Percentiles rank a stretch among this genome's conserved stretches.
phyloP scores from a whole-genome alignment of 139 green algal genomes.

The Microglena sp. region DNA sequence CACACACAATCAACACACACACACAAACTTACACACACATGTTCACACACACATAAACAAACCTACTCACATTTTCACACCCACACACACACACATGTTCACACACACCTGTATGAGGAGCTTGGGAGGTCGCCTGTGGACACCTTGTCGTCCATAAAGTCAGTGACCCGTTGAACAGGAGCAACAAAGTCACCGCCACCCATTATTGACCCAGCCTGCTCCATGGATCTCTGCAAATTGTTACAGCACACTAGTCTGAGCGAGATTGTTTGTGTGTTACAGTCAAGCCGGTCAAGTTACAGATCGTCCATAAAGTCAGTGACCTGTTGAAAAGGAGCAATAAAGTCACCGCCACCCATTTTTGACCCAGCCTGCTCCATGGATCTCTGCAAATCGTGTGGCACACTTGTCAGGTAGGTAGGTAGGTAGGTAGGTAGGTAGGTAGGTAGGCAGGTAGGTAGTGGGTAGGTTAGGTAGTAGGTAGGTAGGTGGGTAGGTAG shows the following conservation, averaged over 20 bases:
- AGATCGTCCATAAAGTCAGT: slow-evolving; percentile 70
- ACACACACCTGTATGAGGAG: slow-evolving; percentile 2
- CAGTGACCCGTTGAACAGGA: slow-evolving; percentile 60
- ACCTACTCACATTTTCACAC: not conserved
- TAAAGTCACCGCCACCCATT: slow-evolving; percentile 54
- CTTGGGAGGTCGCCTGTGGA: not conserved
- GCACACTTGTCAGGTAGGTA: not conserved
- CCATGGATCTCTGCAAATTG: slow-evolving; percentile 13
- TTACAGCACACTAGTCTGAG: not conserved
- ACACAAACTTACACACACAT: not conserved
- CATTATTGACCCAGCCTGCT: slow-evolving; percentile 34
- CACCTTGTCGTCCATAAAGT: slow-evolving; percentile 61
- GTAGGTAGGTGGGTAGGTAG: too few species aligned
- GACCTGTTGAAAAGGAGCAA: slow-evolving; percentile 61
- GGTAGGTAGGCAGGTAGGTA: too few species aligned
- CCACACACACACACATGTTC: not conserved
- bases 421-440: too few species aligned
- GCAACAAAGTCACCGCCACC: slow-evolving; percentile 57
- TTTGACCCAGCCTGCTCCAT: slow-evolving; percentile 33
- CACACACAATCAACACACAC: too few species aligned
- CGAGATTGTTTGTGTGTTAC: not conserved
- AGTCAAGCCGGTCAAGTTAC: too few species aligned
- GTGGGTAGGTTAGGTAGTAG: too few species aligned
- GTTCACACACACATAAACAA: not conserved
- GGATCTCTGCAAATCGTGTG: slow-evolving; percentile 6